Base-by-base conservation (phyloP, 1,284 basidiomycete genomes). In the Trichosporon ovoides region DNA sequence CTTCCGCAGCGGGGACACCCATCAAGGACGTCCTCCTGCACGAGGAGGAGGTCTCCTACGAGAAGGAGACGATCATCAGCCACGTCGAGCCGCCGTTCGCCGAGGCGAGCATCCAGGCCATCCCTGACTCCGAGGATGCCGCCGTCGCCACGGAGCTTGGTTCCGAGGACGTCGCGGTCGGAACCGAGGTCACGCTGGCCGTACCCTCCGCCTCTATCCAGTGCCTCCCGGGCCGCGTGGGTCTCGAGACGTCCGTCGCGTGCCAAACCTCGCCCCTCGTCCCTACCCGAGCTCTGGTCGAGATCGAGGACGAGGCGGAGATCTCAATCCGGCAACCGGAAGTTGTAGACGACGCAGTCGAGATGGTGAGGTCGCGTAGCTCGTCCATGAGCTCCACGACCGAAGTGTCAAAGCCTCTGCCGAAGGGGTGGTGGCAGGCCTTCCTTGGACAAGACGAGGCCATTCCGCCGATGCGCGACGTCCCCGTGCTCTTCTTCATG, bases 401-500 rank as follows among this genome's bases (percentile, higher is more conserved):
- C 13, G 24, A n/a, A 7, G 28, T 48, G 46, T 50, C 33, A 28
- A 48, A 38, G 24, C 31, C 52, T 1, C 38, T 28, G 6, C 19
- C 35, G 37, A 38, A 28, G 36, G 19, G 38, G 19, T 48, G 40
- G 35, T 55, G 56, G 56, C 56, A 57, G 3, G 24, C 55, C 10
- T 22, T 35, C 38, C 38, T 61, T 1, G 57, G 53, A 9, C 38
- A 38, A 6, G 49, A 52, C 38, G 60, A 55, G 18, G 13, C 16
- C 38, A 53, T 56, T 52, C 60, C 52, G 18, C 55, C 53, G 13
- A 36, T 56, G 20, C 46, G 40, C 37, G 58, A 63, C 20, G 19
- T 58, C 18, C 61, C 61, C 5, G 52, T 48, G 9, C 38, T 56
- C n/a, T 48, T 58, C 28, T 63, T 63, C 56, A 55, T 63, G 28